Percentiles rank a stretch among this genome's conserved stretches.
phyloP scores from a whole-genome alignment of 441 rosid genomes.

The Monsonia emarginata region DNA sequence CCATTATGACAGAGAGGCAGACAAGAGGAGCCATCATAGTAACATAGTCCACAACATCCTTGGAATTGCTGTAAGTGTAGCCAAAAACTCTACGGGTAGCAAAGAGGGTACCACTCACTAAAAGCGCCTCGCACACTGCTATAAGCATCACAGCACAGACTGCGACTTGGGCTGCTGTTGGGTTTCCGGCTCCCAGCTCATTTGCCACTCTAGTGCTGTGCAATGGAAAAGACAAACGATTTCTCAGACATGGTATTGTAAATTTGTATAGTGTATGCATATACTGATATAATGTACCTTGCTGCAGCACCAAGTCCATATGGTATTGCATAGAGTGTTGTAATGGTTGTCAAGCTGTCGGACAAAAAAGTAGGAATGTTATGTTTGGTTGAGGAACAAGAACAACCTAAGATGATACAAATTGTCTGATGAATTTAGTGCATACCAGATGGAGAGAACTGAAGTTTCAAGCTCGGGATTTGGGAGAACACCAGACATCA shows the following conservation, averaged over 20 bases:
- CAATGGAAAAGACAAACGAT: not conserved
- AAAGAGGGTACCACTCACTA: slow-evolving; percentile 34
- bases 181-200: slow-evolving; percentile 67
- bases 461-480: slow-evolving; percentile 78
- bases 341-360: slow-evolving; percentile 39
- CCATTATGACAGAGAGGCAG: slow-evolving; percentile 40
- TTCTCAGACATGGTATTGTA: no score
- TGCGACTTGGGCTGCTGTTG: slow-evolving; percentile 35
- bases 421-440: not conserved
- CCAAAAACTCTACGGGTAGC: slow-evolving; percentile 38
- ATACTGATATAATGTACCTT: slow-evolving; percentile 24
- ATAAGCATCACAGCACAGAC: slow-evolving; percentile 29
- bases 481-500: slow-evolving; percentile 66
- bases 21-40: slow-evolving; percentile 55
- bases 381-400: not conserved
- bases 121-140: slow-evolving; percentile 22
- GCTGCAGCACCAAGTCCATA: slow-evolving; percentile 50
- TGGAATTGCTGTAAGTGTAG: slow-evolving; percentile 46
- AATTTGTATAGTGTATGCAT: no score
- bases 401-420: not conserved
- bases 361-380: not conserved
- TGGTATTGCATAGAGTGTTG: slow-evolving; percentile 45
- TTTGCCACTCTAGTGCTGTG: slow-evolving; percentile 70
- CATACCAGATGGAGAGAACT: slow-evolving; percentile 64
- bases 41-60: slow-evolving; percentile 51